Conservation (phyloP, 331 rosid genomes). For the Cucumis variabilis region DNA sequence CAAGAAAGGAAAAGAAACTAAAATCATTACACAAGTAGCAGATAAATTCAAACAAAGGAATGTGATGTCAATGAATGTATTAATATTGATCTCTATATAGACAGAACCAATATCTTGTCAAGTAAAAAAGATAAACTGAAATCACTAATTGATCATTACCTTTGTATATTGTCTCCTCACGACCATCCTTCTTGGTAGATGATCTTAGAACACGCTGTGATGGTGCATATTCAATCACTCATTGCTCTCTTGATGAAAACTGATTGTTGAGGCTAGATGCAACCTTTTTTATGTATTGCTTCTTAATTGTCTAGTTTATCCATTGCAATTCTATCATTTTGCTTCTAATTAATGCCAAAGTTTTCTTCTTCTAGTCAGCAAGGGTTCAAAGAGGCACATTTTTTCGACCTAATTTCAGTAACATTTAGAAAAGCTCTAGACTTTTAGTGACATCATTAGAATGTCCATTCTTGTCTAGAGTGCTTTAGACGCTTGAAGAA, state of each 20-base stretch:
- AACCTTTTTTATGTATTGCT: slow-evolving; percentile 71
- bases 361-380: slow-evolving; percentile 53
- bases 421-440: slow-evolving; percentile 76
- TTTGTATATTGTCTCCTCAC: too few species aligned
- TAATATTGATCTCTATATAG: too few species aligned
- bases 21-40: too few species aligned
- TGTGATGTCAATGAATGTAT: too few species aligned
- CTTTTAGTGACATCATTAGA: slow-evolving; percentile 80
- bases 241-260: slow-evolving; percentile 67
- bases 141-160: too few species aligned
- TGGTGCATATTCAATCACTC: too few species aligned
- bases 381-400: slow-evolving; percentile 53
- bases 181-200: too few species aligned
- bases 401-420: slow-evolving; percentile 73
- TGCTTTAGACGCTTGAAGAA: slow-evolving; percentile 81
- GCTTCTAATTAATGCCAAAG: slow-evolving; percentile 43
- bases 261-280: slow-evolving; percentile 64
- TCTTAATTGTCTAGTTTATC: slow-evolving; percentile 62
- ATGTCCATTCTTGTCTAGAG: slow-evolving; percentile 80
- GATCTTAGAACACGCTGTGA: too few species aligned
- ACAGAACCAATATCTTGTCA: too few species aligned
- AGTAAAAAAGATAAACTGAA: too few species aligned
- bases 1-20: too few species aligned
- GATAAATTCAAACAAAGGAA: too few species aligned
- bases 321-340: slow-evolving; percentile 63